Conservation (phyloP, 1,284 basidiomycete species). For the Pholiota adiposa region DNA sequence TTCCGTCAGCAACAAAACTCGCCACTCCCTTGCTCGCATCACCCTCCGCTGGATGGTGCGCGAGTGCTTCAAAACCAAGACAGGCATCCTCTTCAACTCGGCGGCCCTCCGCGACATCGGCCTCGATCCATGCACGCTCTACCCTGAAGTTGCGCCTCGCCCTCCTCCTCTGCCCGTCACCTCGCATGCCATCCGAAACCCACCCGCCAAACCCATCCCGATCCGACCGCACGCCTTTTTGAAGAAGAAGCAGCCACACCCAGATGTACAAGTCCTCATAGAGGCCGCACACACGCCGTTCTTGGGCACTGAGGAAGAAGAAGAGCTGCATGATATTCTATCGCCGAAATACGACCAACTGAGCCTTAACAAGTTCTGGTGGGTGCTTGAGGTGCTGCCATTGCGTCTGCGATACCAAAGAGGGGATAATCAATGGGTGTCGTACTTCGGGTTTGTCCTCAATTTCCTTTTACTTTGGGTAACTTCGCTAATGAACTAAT, state of each 20-base stretch:
- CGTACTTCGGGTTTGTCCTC: slow-evolving; percentile 30
- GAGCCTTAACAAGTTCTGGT: slow-evolving; percentile 34
- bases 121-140: slow-evolving; percentile 37
- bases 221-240: slow-evolving; percentile 23
- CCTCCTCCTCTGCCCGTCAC: slow-evolving; percentile 28
- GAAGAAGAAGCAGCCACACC: slow-evolving; percentile 22
- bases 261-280: slow-evolving; percentile 17
- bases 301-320: slow-evolving; percentile 36
- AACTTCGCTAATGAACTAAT: neutral
- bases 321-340: slow-evolving; percentile 38
- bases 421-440: slow-evolving; percentile 32
- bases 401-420: slow-evolving; percentile 32
- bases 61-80: slow-evolving; percentile 56
- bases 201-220: slow-evolving; percentile 28
- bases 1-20: slow-evolving; percentile 55
- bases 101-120: slow-evolving; percentile 43
- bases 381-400: slow-evolving; percentile 38
- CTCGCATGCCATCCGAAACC: slow-evolving; percentile 22
- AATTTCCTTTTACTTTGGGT: neutral
- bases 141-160: slow-evolving; percentile 32
- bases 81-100: slow-evolving; percentile 47
- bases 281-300: slow-evolving; percentile 16
- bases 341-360: slow-evolving; percentile 40
- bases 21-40: slow-evolving; percentile 59
- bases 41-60: slow-evolving; percentile 72